Evolutionary conservation across 495 filamentous ascomycete species (phyloP), one percentile per base, ranked within the genome.

Genomic region (Copromyces sp.): DNA sequence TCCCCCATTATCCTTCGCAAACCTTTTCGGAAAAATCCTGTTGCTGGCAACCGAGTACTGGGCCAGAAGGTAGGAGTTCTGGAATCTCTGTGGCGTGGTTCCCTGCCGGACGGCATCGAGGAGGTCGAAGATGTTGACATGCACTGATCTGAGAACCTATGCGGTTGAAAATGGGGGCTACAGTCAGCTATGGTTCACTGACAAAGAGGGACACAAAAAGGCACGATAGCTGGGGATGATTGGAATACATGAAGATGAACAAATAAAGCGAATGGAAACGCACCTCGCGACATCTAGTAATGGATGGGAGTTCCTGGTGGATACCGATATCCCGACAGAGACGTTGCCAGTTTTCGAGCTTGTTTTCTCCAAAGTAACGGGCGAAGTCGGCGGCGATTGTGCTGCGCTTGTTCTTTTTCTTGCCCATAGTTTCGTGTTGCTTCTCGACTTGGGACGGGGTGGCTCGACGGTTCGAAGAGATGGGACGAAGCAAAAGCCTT

Each of bases 51-150:
- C 38, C 2, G 81, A 81, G 39, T 82, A 82, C 0, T 68, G 24
- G 0, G 73, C 65, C 9, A 84, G 80, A 32, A 73, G 53, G 1
- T 6, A 0, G n/a, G 47, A 29, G 42, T 38, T 79, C 14, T 4
- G 1, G 53, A 83, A 83, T 37, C 42, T 71, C 24, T 61, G 24
- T 11, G 53, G 53, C 0, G 2, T n/a, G 3, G n/a, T 35, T 2
- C 74, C 75, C 2, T 65, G 24, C 12, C 70, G 39, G 29, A 82
- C 69, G 5, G 75, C 78, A 0, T 78, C 73, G 29, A 84, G 68
- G 39, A 85, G 78, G 75, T 84, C 81, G 12, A 70, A 41, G 61
- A 84, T 83, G 71, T 83, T 83, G 47, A 84, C 74, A 72, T 79
- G 76, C 0, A 83, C 76, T 3, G 20, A 32, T 14, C 40, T 69